Evolutionary conservation across 306 rosid genomes (phyloP), one percentile per base, ranked within the genome.

Genomic region (Hylodesmum podocarpum): DNA sequence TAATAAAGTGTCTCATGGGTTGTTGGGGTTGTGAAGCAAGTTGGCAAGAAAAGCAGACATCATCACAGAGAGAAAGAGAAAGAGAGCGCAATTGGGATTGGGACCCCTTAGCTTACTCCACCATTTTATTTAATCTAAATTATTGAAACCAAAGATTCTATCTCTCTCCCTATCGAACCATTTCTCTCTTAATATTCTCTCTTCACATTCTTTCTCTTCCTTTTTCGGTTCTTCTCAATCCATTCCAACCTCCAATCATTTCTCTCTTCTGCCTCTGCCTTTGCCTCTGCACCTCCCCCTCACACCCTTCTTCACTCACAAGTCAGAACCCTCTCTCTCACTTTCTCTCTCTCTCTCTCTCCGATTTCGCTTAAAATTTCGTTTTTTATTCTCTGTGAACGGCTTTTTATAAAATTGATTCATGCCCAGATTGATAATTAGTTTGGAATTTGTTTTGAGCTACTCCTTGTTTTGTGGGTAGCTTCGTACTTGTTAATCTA

Each of bases 281-380:
- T 67, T 25, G 8, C 86, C n/a, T n/a, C n/a, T n/a, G n/a, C n/a
- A n/a, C n/a, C n/a, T n/a, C n/a, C n/a, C n/a, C 86, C 88, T 85
- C 70, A 1, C 70, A 33, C 47, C 85, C 83, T 82, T 82, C 79
- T 87, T 82, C 72, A 77, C 84, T 83, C 62, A 50, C 83, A 47
- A 68, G 90, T 93, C 50, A 76, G 80, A 58, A 27, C 28, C 55
- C 80, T 58, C 8, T 46, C 40, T 73, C 57, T 37, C 41, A n/a
- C n/a, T n/a, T 22, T 2, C 78, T 51, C 12, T 49, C 24, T 51
- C 41, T 39, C 14, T 19, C 3, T 31, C 0, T 11, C 3, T 34
- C 22, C 19, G 24, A 18, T 64, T 72, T 53, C 22, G 3, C 7
- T 49, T 7, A 53, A 24, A 72, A 24, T 1, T 9, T 16, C 31